phyloP scores from a whole-genome alignment of 106 monocot species.

The Allium cepa region DNA sequence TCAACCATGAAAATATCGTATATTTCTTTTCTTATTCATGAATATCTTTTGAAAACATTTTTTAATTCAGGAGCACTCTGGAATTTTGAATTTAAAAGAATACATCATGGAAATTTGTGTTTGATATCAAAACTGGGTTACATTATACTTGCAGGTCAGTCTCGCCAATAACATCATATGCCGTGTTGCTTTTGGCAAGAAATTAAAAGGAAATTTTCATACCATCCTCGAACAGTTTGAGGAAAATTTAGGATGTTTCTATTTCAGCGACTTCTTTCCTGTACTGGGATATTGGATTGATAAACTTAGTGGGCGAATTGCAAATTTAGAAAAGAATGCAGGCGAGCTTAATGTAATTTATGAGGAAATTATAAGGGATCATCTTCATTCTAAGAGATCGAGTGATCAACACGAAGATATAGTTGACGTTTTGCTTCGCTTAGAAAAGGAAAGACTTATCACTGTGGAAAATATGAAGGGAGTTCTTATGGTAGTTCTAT shows the following conservation, averaged over 20 bases:
- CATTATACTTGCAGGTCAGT: background rate
- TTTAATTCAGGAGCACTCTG: slow-evolving; percentile 1
- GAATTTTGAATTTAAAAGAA: background rate
- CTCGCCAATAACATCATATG: slow-evolving; percentile 3
- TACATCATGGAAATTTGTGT: background rate
- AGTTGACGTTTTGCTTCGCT: slow-evolving; percentile 30
- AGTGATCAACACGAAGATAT: slow-evolving; percentile 6
- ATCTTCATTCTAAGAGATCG: background rate
- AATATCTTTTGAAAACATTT: background rate
- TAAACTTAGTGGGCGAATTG: slow-evolving; percentile 4
- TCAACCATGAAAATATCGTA: background rate
- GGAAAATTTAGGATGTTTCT: background rate
- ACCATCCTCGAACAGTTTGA: background rate
- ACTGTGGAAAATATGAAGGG: slow-evolving; percentile 17
- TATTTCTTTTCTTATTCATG: too few species aligned
- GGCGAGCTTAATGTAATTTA: slow-evolving; percentile 13
- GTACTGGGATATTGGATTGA: slow-evolving; percentile 20
- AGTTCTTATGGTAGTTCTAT: slow-evolving; percentile 12
- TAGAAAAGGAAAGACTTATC: slow-evolving; percentile 15
- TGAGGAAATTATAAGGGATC: slow-evolving; percentile 19
- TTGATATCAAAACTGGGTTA: background rate
- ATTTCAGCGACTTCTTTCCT: slow-evolving; percentile 23
- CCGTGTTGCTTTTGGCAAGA: slow-evolving; percentile 4
- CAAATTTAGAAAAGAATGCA: background rate
- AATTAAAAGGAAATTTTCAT: background rate